A percentile compares a stretch with the other conserved stretches of the same genome.
Conservation (phyloP, 192 early-diverging fungal species). For the Entrophospora sp. region DNA sequence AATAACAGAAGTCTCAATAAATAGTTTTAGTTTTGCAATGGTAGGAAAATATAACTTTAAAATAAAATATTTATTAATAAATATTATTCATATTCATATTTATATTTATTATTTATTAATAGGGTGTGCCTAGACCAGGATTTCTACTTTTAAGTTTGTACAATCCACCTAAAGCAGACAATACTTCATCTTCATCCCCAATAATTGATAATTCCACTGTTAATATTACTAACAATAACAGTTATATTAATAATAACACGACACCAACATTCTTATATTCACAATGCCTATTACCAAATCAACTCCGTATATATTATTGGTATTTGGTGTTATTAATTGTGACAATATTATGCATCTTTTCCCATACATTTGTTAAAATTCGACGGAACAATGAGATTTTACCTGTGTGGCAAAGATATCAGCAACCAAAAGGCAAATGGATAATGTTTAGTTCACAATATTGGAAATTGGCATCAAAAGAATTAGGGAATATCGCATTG, state of each 20-base stretch:
- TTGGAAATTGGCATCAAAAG: background rate
- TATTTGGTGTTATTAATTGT: constrained; percentile 19
- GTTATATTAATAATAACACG: too few relatives aligned
- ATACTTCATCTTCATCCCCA: background rate
- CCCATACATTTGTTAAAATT: constrained; percentile 1
- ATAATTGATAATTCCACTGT: constrained; percentile 13
- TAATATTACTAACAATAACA: too few relatives aligned
- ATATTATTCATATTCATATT: background rate
- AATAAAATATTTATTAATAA: constrained; percentile 3
- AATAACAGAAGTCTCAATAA: constrained; percentile 44
- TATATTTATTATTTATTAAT: constrained; percentile 39
- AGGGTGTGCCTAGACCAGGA: constrained; percentile 46
- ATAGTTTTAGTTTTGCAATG: constrained; percentile 57
- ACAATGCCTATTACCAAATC: constrained; percentile 60
- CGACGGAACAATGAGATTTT: background rate
- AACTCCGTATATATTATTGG: constrained; percentile 45
- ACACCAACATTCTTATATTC: constrained; percentile 34
- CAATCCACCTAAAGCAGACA: background rate
- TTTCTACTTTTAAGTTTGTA: constrained; percentile 43
- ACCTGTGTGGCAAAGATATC: background rate
- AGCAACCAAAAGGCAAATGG: background rate
- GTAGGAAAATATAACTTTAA: constrained; percentile 24
- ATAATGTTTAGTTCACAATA: background rate
- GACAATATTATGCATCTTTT: constrained; percentile 24
- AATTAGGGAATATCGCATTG: background rate